Evolutionary conservation across 1,284 basidiomycete genomes (phyloP).

Genomic region (Sanguinoderma infundibulare): DNA sequence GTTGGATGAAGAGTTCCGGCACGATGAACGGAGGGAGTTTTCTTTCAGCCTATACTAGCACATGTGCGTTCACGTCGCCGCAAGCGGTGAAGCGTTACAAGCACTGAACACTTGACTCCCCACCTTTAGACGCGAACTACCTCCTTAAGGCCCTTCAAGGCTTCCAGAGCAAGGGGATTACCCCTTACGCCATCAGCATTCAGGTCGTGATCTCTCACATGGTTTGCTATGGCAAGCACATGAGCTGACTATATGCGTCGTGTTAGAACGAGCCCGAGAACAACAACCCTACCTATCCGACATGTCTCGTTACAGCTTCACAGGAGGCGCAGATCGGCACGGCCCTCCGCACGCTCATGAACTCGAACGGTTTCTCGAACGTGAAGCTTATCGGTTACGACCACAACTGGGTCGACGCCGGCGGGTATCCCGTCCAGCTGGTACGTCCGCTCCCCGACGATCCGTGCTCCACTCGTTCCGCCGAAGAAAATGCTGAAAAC

Average conservation of each 20-base stretch:
- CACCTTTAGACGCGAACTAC: slow-evolving; percentile 48
- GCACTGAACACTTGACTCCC: not conserved
- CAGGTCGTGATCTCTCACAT: slow-evolving; percentile 38
- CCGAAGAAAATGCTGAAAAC: not conserved
- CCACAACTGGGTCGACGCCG: slow-evolving; percentile 53
- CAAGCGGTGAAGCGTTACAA: not conserved
- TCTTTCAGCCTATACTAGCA: slow-evolving; percentile 37
- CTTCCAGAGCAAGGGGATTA: slow-evolving; percentile 46
- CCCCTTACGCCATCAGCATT: slow-evolving; percentile 47
- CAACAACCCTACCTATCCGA: slow-evolving; percentile 48
- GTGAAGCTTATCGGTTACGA: slow-evolving; percentile 51
- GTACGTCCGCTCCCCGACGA: slow-evolving; percentile 31
- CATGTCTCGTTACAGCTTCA: slow-evolving; percentile 39
- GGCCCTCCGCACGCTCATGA: slow-evolving; percentile 45
- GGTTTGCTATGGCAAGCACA: not conserved
- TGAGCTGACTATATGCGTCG: not conserved
- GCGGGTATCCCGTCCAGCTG: slow-evolving; percentile 49
- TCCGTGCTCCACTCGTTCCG: not conserved
- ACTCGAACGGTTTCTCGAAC: slow-evolving; percentile 45
- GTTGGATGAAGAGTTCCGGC: slow-evolving; percentile 54
- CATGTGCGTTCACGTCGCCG: slow-evolving; percentile 37
- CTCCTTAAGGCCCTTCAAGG: slow-evolving; percentile 47
- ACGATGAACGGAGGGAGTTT: slow-evolving; percentile 52
- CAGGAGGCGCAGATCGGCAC: slow-evolving; percentile 46
- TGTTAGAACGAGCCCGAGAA: slow-evolving; percentile 56